Percentiles rank a stretch among this genome's conserved stretches.
phyloP scores from a whole-genome alignment of 192 early-diverging fungal species.

The Backusella mclennaniae region DNA sequence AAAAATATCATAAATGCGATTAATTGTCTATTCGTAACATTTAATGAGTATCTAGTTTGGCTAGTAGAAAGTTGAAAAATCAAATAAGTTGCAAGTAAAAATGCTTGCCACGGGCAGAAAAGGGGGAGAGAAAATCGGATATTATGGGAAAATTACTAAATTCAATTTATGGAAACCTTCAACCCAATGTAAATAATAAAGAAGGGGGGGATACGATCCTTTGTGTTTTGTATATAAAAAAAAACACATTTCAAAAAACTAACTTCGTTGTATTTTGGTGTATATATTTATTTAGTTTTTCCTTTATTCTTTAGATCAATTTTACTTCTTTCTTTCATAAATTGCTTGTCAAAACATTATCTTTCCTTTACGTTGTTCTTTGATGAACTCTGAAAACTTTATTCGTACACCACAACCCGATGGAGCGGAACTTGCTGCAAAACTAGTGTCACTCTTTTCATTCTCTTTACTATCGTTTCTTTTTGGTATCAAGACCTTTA shows the following conservation, averaged over 20 bases:
- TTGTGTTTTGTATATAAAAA: background rate
- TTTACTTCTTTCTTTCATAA: background rate
- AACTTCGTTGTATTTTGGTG: background rate
- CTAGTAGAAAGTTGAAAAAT: background rate
- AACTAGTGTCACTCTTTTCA: slow-evolving; percentile 22
- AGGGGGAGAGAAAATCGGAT: background rate
- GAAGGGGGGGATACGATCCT: background rate
- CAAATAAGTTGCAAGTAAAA: background rate
- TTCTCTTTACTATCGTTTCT: slow-evolving; percentile 19
- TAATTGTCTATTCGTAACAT: background rate
- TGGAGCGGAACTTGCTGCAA: slow-evolving; percentile 21
- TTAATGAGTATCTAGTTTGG: background rate
- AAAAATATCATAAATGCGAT: background rate
- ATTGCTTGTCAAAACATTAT: background rate
- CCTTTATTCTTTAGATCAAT: background rate
- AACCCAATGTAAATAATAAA: background rate
- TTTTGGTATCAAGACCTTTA: slow-evolving; percentile 32
- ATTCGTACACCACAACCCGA: slow-evolving; percentile 21
- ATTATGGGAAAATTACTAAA: background rate
- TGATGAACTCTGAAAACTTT: background rate
- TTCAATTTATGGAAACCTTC: background rate
- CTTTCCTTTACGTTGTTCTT: background rate
- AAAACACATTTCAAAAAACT: background rate
- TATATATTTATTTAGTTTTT: background rate
- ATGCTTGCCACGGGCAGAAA: background rate